Percentiles rank a stretch among this genome's conserved stretches.
Evolutionary conservation across 2,329 filamentous ascomycete genomes (phyloP).

Genomic region (Cladophialophora chaetospira): DNA sequence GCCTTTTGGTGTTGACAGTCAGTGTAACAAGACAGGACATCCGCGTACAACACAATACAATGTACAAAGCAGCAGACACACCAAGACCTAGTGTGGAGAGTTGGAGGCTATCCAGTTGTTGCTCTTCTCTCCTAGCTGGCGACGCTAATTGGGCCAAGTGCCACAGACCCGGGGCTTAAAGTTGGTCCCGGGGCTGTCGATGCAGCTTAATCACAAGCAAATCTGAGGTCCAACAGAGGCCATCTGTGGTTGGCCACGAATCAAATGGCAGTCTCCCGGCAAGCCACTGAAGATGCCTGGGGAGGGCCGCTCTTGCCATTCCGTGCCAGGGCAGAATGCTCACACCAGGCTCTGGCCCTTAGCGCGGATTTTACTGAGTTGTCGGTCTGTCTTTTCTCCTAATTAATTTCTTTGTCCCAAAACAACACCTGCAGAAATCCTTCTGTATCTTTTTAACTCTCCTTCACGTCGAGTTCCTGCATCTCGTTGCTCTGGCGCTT

Average conservation of each 20-base stretch:
- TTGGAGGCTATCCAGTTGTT: too few species aligned
- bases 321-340: slow-evolving; percentile 3
- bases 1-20: too few species aligned
- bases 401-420: slow-evolving; percentile 26
- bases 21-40: too few species aligned
- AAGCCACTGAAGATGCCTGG: neutral
- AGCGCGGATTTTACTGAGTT: neutral
- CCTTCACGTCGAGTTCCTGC: slow-evolving; percentile 14
- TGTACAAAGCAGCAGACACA: too few species aligned
- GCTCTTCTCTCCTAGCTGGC: neutral
- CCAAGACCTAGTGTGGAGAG: too few species aligned
- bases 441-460: slow-evolving; percentile 15
- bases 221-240: slow-evolving; percentile 6
- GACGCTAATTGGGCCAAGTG: slow-evolving; percentile 7
- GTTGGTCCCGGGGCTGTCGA: slow-evolving; percentile 11
- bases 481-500: slow-evolving; percentile 8
- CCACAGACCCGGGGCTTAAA: slow-evolving; percentile 9
- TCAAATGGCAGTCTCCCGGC: neutral
- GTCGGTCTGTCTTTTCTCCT: slow-evolving; percentile 14
- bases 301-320: neutral
- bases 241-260: slow-evolving; percentile 10
- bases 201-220: slow-evolving; percentile 13
- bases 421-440: slow-evolving; percentile 21
- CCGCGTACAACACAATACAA: too few species aligned
- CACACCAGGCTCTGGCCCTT: slow-evolving; percentile 8